Evolutionary conservation across 2,329 filamentous ascomycete genomes (phyloP), one percentile per base, ranked within the genome.

Genomic region (Aspergillus melleus): DNA sequence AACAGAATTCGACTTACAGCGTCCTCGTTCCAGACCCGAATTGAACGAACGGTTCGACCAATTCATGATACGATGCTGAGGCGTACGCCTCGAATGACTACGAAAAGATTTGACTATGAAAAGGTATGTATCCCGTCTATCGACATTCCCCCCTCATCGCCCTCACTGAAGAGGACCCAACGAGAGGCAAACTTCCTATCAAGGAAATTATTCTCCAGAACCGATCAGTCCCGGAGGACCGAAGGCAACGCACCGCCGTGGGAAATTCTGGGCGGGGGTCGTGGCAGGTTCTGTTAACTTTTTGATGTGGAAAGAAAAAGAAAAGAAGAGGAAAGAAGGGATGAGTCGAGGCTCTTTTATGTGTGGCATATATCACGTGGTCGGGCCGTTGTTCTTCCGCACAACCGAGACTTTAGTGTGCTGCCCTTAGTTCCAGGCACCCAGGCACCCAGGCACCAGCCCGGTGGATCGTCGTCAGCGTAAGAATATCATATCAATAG

Each of bases 181-280:
- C 85, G 86, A 83, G 81, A 81, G 80, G 78, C 79, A 82, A 86
- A 88, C 86, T 90, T 89, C 87, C 87, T 89, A 88, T 86, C 80
- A 77, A 78, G 82, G 82, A 81, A 74, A 50, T 68, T 86, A 79
- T 61, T 89, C 86, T 89, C 79, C 85, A 84, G 85, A 86, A 79
- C 85, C 84, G 82, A 81, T 78, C 81, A 81, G 80, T 79, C 79
- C 76, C 19, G 22, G 66, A 76, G 78, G 78, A 81, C 83, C 68
- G 71, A 86, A 88, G 87, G 87, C 87, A 89, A 88, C 86, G 76
- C 84, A 81, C 80, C 84, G 86, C 82, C 84, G 83, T 86, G 74
- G 74, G 62, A 61, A 76, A 75, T 74, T 76, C 78, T 76, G 78
- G 79, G 82, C 85, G 83, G 82, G 79, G 84, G 86, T 88, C 87